phyloP scores from a whole-genome alignment of 345 rosid genomes.

The Mangifera indica region DNA sequence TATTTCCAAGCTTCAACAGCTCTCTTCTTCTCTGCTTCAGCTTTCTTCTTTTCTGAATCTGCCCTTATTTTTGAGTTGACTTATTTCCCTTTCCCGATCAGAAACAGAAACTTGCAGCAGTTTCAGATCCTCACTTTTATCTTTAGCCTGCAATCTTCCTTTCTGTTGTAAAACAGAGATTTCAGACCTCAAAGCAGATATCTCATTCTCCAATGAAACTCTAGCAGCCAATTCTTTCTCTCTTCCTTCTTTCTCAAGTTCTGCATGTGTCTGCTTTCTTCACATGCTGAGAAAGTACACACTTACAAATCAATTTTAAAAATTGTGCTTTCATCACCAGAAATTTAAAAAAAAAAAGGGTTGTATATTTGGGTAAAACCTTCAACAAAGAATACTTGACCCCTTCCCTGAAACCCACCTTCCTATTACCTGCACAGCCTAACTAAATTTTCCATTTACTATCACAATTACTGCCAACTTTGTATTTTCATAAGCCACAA shows the following conservation, averaged over 20 bases:
- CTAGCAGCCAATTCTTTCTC: conserved; percentile 34
- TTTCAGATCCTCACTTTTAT: conserved; percentile 11
- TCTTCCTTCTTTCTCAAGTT: conserved; percentile 33
- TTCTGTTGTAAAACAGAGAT: conserved; percentile 39
- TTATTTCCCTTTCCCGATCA: conserved; percentile 40
- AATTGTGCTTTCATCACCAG: not conserved
- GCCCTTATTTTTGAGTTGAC: conserved; percentile 40
- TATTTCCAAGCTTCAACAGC: conserved; percentile 41
- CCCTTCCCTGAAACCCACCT: not conserved
- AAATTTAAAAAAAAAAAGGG: not conserved
- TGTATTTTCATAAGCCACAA: not conserved
- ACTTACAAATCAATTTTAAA: not conserved
- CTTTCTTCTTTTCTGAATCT: conserved; percentile 57
- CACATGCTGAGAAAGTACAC: conserved; percentile 42
- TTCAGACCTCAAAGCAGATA: conserved; percentile 55
- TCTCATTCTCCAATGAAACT: conserved; percentile 47
- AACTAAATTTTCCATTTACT: not conserved
- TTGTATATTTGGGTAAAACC: not conserved
- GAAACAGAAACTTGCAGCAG: conserved; percentile 37
- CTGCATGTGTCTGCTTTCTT: conserved; percentile 34
- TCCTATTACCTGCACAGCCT: not conserved
- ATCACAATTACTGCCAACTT: not conserved
- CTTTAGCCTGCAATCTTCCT: conserved; percentile 31
- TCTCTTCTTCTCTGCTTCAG: conserved; percentile 48
- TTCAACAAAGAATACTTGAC: not conserved